Evolutionary conservation across 208 protist species (phyloP).

Genomic region (Borovskyia barvae): DNA sequence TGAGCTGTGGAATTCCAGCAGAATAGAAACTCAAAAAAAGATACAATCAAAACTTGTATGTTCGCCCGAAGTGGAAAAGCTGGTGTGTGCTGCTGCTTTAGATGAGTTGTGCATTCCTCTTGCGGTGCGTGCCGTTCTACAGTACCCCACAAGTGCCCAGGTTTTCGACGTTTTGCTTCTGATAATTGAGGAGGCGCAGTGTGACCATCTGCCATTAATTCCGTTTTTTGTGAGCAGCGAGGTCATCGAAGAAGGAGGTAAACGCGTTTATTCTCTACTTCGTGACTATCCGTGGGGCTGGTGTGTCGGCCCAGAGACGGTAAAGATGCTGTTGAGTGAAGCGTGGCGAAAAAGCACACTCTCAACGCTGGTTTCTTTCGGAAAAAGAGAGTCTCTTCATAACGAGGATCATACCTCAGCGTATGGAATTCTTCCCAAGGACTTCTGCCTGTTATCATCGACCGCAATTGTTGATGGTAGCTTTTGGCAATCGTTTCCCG

Average conservation of each 20-base stretch:
- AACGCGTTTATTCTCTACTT: neutral
- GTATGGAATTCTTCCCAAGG: too few relatives aligned
- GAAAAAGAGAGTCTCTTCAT: too few relatives aligned
- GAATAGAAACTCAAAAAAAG: neutral
- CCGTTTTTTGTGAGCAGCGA: neutral
- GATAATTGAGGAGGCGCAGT: neutral
- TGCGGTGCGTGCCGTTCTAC: slow-evolving; percentile 1
- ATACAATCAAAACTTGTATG: neutral
- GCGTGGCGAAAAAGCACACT: slow-evolving; percentile 4
- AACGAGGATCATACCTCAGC: too few relatives aligned
- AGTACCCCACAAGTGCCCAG: neutral
- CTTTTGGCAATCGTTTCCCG: too few relatives aligned
- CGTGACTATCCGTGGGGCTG: slow-evolving; percentile 3
- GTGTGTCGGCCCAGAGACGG: neutral
- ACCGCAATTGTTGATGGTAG: too few relatives aligned
- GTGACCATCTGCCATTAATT: neutral
- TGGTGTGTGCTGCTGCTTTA: slow-evolving; percentile 6
- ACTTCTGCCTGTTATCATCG: too few relatives aligned
- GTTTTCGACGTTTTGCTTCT: slow-evolving; percentile 7
- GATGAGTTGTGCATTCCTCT: slow-evolving; percentile 2
- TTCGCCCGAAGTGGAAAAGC: neutral
- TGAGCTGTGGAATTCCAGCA: slow-evolving; percentile 7
- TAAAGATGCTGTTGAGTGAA: neutral
- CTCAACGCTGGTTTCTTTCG: too few relatives aligned
- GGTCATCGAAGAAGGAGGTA: neutral